Evolutionary conservation across 2,329 filamentous ascomycete species (phyloP).

Genomic region (Penicillium nordicum): DNA sequence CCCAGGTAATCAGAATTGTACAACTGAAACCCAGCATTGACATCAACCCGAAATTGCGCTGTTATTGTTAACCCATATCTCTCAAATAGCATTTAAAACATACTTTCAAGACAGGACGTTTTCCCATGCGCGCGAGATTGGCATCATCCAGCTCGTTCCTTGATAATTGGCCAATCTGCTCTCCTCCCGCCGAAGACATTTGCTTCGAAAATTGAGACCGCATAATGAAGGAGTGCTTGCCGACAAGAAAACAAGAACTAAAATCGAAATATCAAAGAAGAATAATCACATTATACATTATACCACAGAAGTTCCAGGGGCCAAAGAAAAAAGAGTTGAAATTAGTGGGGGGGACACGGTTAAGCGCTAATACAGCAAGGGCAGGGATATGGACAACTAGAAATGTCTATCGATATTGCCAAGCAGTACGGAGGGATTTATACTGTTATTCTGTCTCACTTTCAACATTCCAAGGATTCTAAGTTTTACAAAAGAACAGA

Average conservation of each 20-base stretch:
- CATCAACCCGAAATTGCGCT: constrained; percentile 42
- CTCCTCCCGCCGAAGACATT: constrained; percentile 6
- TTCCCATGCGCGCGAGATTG: constrained; percentile 51
- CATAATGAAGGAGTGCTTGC: constrained; percentile 5
- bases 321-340: not conserved
- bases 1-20: constrained; percentile 42
- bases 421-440: no score
- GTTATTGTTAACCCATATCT: not conserved
- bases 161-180: constrained; percentile 14
- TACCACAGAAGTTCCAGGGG: not conserved
- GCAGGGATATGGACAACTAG: not conserved
- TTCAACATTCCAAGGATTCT: no score
- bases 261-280: not conserved
- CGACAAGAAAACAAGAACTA: not conserved
- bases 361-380: not conserved
- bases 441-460: no score
- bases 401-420: no score
- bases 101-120: constrained; percentile 48
- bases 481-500: no score
- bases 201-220: constrained; percentile 13
- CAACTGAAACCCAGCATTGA: constrained; percentile 42
- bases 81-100: not conserved
- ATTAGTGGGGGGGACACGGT: not conserved
- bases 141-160: constrained; percentile 35
- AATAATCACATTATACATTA: not conserved